A percentile compares a stretch with the other conserved stretches of the same genome.
Evolutionary conservation across 441 rosid genomes (phyloP).

Genomic region (Omphalea diandra): DNA sequence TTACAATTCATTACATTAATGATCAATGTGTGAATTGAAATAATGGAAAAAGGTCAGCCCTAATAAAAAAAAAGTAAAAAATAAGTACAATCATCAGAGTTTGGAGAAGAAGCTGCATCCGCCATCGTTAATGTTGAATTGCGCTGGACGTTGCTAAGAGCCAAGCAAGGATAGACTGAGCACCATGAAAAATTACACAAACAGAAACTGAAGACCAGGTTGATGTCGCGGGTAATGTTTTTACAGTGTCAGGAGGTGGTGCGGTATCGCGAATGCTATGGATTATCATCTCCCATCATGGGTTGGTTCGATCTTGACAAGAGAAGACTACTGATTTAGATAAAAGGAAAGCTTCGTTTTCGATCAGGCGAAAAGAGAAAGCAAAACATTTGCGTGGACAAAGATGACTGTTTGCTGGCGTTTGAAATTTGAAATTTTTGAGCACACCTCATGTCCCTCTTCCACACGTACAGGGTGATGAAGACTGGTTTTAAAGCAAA

Average conservation of each 20-base stretch:
- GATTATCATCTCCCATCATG: slow-evolving; percentile 40
- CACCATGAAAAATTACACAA: neutral
- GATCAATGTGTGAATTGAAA: no score
- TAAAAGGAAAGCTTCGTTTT: slow-evolving; percentile 27
- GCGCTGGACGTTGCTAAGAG: slow-evolving; percentile 22
- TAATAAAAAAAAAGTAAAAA: neutral
- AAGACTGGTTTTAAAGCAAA: no score
- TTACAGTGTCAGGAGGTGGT: slow-evolving; percentile 34
- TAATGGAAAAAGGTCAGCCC: no score
- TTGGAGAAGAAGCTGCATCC: slow-evolving; percentile 36
- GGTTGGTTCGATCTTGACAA: neutral
- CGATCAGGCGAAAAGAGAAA: slow-evolving; percentile 25
- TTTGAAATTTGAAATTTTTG: slow-evolving; percentile 45
- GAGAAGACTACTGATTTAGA: neutral
- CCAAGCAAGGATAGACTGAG: slow-evolving; percentile 1
- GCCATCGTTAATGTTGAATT: slow-evolving; percentile 24
- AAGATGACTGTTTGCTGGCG: slow-evolving; percentile 38
- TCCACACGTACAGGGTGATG: no score
- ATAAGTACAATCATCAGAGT: slow-evolving; percentile 33
- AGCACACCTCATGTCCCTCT: slow-evolving; percentile 42
- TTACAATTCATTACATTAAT: no score
- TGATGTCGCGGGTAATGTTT: neutral
- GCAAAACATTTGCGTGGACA: slow-evolving; percentile 8
- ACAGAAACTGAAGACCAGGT: neutral
- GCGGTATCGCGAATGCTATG: slow-evolving; percentile 27